Evolutionary conservation across 2,329 filamentous ascomycete genomes (phyloP).

Genomic region (Epichloe baconii): DNA sequence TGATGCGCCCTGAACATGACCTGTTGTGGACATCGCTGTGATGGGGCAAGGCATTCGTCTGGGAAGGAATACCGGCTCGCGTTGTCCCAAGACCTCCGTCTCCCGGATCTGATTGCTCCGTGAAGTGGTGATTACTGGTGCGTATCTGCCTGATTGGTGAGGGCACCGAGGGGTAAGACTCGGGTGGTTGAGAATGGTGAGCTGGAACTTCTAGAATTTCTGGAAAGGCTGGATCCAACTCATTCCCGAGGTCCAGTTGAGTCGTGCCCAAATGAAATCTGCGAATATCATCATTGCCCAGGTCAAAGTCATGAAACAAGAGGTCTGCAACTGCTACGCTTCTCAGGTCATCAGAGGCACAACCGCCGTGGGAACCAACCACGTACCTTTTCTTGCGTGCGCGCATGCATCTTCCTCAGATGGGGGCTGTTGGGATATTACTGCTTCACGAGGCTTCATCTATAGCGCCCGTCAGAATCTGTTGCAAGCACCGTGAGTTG

Average conservation of each 20-base stretch:
- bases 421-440: background rate
- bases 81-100: background rate
- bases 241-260: background rate
- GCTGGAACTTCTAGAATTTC: too few species aligned
- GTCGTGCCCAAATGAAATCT: background rate
- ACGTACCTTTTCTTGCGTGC: background rate
- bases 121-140: background rate
- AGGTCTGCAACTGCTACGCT: slow-evolving; percentile 1
- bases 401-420: background rate
- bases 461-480: background rate
- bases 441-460: slow-evolving; percentile 3
- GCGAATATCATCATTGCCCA: background rate
- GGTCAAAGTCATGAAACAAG: slow-evolving; percentile 2
- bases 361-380: background rate
- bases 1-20: background rate
- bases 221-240: background rate
- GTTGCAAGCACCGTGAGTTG: background rate
- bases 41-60: background rate
- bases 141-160: background rate
- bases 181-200: background rate
- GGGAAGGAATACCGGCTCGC: background rate
- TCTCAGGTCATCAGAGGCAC: background rate
- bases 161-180: background rate
- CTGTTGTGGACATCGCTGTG: background rate
- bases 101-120: background rate